Evolutionary conservation across 1,284 basidiomycete genomes (phyloP), one percentile per base, ranked within the genome.

Genomic region (Leucocoprinus gongylophorus): DNA sequence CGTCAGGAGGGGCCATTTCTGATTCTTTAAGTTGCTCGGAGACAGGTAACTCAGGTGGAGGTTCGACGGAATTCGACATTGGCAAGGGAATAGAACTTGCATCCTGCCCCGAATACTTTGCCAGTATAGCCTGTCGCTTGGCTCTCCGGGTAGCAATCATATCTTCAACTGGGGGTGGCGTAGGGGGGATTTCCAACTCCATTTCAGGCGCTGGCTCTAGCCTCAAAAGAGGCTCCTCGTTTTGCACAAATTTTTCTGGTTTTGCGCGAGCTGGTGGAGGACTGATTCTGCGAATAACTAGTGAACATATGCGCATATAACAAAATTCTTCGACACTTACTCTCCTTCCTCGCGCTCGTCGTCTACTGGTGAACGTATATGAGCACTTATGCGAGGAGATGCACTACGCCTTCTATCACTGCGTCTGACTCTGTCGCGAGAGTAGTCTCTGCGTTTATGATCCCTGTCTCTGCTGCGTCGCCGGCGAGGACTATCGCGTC

Each of bases 111-210:
- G 73, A 64, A 67, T 93, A 89, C 67, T 90, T 93, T 51, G 91
- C 91, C 54, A 92, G 72, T 50, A 97, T 93, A 20, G 88, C 91
- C 58, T 85, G 83, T 37, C 92, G 81, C 59, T 81, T 86, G 23
- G 85, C 84, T 29, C 87, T 78, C n/a, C 91, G 79, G 51, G 83
- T 87, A 40, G 86, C 90, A 20, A 93, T 72, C 3, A 85, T 71
- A 53, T 84, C 78, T 62, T 91, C 89, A 2, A 86, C 74, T 18
- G 85, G 80, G 9, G 76, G 74, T 28, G 80, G 79, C 1, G 79
- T 77, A 6, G 75, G 68, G 1, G 76, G 68, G 3, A 83, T 60
- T 20, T 84, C 80, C 9, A 86, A 67, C 53, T 88, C 84, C 57
- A 78, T 70, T 51, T 84, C 80, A 2, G 67, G 64, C 38, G 71